These are phyloP conservation scores for Xylariaceae sp. DNA, from an alignment of 2,329 filamentous ascomycete species.

Conservation along the genomic window DNA sequence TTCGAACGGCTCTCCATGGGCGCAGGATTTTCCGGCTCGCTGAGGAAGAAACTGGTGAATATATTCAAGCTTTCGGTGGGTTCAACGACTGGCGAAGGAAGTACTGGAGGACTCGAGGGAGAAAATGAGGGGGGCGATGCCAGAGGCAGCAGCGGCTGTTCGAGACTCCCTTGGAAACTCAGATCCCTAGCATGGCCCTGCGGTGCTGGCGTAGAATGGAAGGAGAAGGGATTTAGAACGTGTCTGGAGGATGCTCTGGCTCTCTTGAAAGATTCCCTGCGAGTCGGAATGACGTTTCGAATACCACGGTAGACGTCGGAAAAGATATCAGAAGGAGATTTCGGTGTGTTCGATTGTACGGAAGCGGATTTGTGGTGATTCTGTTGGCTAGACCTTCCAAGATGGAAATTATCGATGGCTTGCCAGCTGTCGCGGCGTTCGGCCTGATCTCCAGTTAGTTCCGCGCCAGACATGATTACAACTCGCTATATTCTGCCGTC, in stretches of 20 bases:
- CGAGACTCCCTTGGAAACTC: conserved; percentile 52
- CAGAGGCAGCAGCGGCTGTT: conserved; percentile 52
- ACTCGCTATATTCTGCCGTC: conserved; percentile 4
- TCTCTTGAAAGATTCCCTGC: conserved; percentile 40
- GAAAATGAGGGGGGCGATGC: conserved; percentile 41
- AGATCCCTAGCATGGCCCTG: conserved; percentile 48
- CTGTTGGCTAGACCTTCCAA: conserved; percentile 28
- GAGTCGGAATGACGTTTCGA: conserved; percentile 40
- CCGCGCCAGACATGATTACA: conserved; percentile 23
- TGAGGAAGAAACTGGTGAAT: conserved; percentile 33
- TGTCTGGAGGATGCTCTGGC: conserved; percentile 41
- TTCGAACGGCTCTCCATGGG: conserved; percentile 38
- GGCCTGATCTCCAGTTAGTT: conserved; percentile 27
- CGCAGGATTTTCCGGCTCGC: conserved; percentile 21
- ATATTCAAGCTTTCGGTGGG: conserved; percentile 6
- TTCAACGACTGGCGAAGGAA: conserved; percentile 19
- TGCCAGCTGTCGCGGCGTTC: conserved; percentile 25
- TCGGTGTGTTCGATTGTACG: conserved; percentile 20
- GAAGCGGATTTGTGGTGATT: conserved; percentile 30
- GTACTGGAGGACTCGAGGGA: conserved; percentile 28
- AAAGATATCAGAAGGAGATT: conserved; percentile 42
- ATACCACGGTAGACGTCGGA: conserved; percentile 49
- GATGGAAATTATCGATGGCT: conserved; percentile 39
- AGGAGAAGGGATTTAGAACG: conserved; percentile 31
- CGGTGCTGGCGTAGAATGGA: conserved; percentile 19